A percentile compares a stretch with the other conserved stretches of the same genome.
Conservation (phyloP, 1,284 basidiomycete genomes). For the Golubevia pallescens region DNA sequence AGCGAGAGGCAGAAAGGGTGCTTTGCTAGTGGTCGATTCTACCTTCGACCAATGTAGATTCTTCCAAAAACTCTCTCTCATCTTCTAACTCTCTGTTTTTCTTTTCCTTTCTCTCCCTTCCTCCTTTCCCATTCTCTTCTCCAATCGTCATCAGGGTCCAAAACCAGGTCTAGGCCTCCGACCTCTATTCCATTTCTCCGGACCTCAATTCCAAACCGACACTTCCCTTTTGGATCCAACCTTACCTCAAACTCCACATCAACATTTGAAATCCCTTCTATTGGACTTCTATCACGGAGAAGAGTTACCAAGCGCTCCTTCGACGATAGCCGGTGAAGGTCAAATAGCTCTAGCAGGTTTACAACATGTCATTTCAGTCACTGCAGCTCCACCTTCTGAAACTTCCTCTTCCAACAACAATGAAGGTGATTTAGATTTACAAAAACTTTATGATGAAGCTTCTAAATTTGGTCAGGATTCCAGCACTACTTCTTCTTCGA, state of each 20-base stretch:
- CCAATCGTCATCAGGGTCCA: slow-evolving; percentile 69
- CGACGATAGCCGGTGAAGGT: slow-evolving; percentile 71
- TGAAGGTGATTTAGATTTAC: neutral
- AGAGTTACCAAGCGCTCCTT: slow-evolving; percentile 66
- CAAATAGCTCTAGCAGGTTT: slow-evolving; percentile 80
- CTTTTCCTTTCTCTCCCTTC: neutral
- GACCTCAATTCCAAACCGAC: slow-evolving; percentile 66
- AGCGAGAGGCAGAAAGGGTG: no score
- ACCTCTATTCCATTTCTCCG: slow-evolving; percentile 93
- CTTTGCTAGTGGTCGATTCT: no score
- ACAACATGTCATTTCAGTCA: slow-evolving; percentile 78
- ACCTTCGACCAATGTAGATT: no score
- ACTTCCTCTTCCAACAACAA: neutral
- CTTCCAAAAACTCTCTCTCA: no score
- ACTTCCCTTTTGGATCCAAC: slow-evolving; percentile 1
- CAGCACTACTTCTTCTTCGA: slow-evolving; percentile 65
- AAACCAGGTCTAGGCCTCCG: slow-evolving; percentile 90
- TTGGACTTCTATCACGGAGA: slow-evolving; percentile 83
- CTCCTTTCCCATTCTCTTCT: neutral
- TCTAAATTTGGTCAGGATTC: slow-evolving; percentile 31
- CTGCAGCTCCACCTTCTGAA: neutral
- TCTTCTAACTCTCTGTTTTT: no score
- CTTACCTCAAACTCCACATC: slow-evolving; percentile 16
- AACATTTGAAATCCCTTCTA: slow-evolving; percentile 81
- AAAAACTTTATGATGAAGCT: neutral